These are phyloP conservation scores for Chalciporus piperatus DNA, from an alignment of 768 basidiomycete genomes.

Conservation along the genomic window DNA sequence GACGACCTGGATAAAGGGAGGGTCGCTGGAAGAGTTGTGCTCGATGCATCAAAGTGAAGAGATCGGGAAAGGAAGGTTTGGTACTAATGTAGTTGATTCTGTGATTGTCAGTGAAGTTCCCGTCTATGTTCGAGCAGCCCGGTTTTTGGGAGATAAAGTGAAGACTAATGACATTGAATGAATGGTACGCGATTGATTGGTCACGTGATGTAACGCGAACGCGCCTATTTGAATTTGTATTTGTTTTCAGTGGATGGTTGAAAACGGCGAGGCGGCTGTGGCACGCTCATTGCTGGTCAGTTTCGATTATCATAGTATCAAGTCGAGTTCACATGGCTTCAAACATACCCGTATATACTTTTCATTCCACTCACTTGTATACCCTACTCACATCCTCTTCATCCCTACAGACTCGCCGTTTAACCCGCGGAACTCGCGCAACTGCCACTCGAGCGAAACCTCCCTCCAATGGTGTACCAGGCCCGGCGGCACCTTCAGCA, in stretches of 20 bases:
- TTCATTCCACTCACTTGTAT: background rate
- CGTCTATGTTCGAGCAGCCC: no score
- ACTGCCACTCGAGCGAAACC: constrained; percentile 61
- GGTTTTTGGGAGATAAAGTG: no score
- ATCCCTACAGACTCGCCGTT: constrained; percentile 55
- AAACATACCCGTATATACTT: constrained; percentile 43
- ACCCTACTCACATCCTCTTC: background rate
- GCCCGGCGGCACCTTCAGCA: constrained; percentile 34
- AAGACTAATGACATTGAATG: no score
- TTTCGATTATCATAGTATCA: constrained; percentile 5
- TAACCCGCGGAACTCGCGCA: constrained; percentile 52
- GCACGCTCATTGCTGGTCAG: constrained; percentile 4
- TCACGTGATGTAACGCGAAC: constrained; percentile 38
- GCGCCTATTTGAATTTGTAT: constrained; percentile 37
- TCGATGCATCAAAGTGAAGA: no score
- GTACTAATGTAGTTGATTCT: no score
- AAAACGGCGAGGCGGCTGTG: constrained; percentile 31
- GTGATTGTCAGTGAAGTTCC: no score
- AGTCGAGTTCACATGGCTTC: constrained; percentile 32
- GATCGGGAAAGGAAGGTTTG: no score
- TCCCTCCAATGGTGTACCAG: constrained; percentile 37
- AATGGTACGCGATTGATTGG: no score
- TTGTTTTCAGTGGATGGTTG: constrained; percentile 35
- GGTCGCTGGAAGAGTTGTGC: no score
- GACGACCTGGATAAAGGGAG: no score